Conservation (phyloP, 163 green algal species). For the Chloromonas sp. region DNA sequence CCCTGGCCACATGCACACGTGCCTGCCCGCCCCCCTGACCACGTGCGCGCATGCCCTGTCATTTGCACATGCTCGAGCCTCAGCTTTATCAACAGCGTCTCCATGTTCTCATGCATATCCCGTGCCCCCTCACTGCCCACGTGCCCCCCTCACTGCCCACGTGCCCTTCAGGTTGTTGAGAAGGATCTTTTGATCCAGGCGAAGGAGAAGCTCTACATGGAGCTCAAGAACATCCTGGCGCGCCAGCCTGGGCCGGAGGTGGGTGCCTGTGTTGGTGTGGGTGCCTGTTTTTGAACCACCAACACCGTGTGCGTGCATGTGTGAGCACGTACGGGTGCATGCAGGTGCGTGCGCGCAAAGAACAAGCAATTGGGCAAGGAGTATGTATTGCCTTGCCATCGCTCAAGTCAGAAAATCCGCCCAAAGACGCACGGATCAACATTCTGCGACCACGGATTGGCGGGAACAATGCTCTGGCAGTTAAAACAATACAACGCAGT, state of each 20-base stretch:
- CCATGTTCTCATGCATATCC: too few species aligned
- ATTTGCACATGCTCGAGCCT: too few species aligned
- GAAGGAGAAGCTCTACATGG: slow-evolving; percentile 86
- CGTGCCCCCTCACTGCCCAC: too few species aligned
- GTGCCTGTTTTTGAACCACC: slow-evolving; percentile 75
- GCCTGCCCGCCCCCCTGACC: neutral
- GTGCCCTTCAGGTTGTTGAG: slow-evolving; percentile 32
- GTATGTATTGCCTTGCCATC: too few species aligned
- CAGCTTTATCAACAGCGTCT: too few species aligned
- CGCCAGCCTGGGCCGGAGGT: slow-evolving; percentile 79
- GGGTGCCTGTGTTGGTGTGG: too few species aligned
- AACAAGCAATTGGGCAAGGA: neutral
- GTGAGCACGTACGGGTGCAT: neutral
- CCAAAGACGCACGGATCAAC: too few species aligned
- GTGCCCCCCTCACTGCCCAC: too few species aligned
- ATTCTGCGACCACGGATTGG: too few species aligned
- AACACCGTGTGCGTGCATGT: slow-evolving; percentile 50
- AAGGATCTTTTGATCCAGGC: slow-evolving; percentile 73
- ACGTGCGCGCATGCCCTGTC: too few species aligned
- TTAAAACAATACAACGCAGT: too few species aligned
- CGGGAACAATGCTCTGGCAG: neutral
- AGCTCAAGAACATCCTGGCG: slow-evolving; percentile 87
- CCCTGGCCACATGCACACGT: neutral
- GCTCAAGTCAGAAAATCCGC: too few species aligned
- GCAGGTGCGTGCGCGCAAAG: neutral